A percentile compares a stretch with the other conserved stretches of the same genome.
Evolutionary conservation across 2,329 filamentous ascomycete species (phyloP).

Genomic region (Aspergillus tamarii): DNA sequence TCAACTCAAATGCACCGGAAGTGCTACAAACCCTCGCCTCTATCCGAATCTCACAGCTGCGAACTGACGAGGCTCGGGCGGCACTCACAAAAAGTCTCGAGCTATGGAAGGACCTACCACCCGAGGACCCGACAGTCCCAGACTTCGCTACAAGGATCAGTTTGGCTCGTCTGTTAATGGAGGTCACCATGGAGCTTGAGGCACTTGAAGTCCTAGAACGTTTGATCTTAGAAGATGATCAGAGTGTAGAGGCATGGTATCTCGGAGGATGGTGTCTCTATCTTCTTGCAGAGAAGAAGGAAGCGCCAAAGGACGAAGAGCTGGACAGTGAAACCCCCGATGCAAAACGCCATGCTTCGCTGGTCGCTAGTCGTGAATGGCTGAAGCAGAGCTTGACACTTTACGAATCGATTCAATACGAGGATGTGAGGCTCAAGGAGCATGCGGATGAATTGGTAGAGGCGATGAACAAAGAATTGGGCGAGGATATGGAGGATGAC

Average conservation of each 20-base stretch:
- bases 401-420: conserved; percentile 80
- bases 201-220: conserved; percentile 84
- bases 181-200: conserved; percentile 82
- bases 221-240: conserved; percentile 84
- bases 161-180: conserved; percentile 83
- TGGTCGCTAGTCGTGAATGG: conserved; percentile 80
- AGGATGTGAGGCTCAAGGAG: conserved; percentile 50
- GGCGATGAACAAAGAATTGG: conserved; percentile 66
- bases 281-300: conserved; percentile 59
- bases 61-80: conserved; percentile 75
- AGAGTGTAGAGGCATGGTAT: conserved; percentile 96
- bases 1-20: conserved; percentile 80
- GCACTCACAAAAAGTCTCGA: conserved; percentile 79
- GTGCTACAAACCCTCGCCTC: conserved; percentile 95
- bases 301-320: conserved; percentile 41
- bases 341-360: conserved; percentile 62
- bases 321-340: conserved; percentile 41
- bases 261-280: conserved; percentile 92
- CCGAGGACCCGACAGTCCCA: conserved; percentile 72
- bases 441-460: conserved; percentile 49
- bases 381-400: conserved; percentile 77
- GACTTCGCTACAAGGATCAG: conserved; percentile 86
- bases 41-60: conserved; percentile 85
- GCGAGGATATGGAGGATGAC: conserved; percentile 59
- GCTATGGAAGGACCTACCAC: conserved; percentile 78